Evolutionary conservation across 345 rosid genomes (phyloP).

Genomic region (Cardamine resedifolia): DNA sequence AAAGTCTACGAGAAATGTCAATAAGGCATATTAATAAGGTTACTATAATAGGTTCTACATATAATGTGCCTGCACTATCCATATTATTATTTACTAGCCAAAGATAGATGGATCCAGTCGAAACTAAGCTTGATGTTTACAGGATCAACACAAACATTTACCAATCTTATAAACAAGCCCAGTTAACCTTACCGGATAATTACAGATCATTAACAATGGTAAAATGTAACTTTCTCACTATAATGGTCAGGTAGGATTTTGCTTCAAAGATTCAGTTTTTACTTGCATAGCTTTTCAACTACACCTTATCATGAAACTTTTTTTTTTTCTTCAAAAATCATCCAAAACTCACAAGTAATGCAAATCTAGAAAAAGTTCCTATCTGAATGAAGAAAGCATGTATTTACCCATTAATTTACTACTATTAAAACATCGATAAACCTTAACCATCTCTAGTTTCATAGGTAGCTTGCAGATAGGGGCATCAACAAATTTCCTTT

Average conservation of each 20-base stretch:
- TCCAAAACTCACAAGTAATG: neutral
- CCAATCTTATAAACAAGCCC: neutral
- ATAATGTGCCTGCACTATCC: conserved; percentile 30
- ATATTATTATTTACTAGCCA: neutral
- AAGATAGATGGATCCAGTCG: neutral
- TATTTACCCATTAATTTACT: no score
- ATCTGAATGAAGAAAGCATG: neutral
- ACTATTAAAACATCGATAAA: neutral
- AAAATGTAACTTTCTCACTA: neutral
- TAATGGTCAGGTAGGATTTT: conserved; percentile 1
- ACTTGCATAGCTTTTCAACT: neutral
- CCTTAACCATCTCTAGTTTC: neutral
- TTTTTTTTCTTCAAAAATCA: neutral
- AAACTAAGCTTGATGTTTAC: conserved; percentile 5
- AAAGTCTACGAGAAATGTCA: conserved; percentile 18
- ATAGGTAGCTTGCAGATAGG: neutral
- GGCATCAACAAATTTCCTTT: neutral
- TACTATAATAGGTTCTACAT: conserved; percentile 7
- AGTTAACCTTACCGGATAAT: neutral
- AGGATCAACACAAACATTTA: neutral
- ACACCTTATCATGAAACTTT: conserved; percentile 1
- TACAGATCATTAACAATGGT: neutral
- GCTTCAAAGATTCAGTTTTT: neutral
- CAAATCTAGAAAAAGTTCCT: neutral
- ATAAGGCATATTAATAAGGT: conserved; percentile 5